phyloP scores from a whole-genome alignment of 176 grass and related monocot genomes.

The Lolium rigidum region DNA sequence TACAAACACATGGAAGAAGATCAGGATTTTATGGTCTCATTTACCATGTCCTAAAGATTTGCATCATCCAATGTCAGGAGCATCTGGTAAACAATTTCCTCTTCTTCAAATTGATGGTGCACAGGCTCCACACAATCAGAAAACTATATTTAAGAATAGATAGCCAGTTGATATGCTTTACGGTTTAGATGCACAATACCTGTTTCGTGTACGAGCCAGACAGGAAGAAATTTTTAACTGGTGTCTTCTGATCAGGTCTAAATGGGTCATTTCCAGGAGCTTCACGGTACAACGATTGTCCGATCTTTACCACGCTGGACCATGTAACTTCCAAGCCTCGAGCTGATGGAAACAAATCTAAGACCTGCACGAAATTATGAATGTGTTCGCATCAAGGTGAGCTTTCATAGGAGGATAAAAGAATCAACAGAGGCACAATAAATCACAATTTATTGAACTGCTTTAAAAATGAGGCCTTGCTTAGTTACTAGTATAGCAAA shows the following conservation, averaged over 20 bases:
- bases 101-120: background rate
- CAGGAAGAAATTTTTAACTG: conserved; percentile 92
- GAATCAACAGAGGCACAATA: conserved; percentile 1
- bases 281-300: conserved; percentile 91
- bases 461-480: background rate
- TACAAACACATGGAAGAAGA: conserved; percentile 40
- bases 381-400: conserved; percentile 7
- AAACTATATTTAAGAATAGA: conserved; percentile 28
- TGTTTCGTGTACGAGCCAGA: conserved; percentile 98
- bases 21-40: background rate
- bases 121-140: background rate
- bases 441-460: background rate
- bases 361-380: conserved; percentile 57
- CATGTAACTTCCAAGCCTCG: conserved; percentile 76
- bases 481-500: background rate
- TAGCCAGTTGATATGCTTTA: background rate
- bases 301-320: conserved; percentile 94
- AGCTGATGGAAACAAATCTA: conserved; percentile 92
- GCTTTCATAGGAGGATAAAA: conserved; percentile 26
- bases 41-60: conserved; percentile 9
- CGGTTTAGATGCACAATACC: conserved; percentile 45
- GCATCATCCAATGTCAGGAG: background rate
- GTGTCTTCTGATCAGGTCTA: conserved; percentile 97
- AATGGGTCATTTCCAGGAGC: conserved; percentile 97
- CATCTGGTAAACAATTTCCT: background rate